Evolutionary conservation across 257 asterid genomes (phyloP), one percentile per base, ranked within the genome.

Genomic region (Solanum tacnaense): DNA sequence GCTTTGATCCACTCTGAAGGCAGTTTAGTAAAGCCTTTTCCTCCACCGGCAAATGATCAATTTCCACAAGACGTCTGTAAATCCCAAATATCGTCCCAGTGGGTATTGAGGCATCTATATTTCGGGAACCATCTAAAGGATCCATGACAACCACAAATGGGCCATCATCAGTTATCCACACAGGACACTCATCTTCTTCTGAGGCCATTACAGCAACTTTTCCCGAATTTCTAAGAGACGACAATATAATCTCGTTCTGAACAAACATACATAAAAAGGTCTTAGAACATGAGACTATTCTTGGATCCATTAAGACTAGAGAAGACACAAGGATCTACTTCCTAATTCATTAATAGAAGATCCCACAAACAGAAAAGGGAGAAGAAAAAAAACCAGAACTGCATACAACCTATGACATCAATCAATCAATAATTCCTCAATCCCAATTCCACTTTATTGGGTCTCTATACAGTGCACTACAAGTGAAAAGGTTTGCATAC

Each of bases 181-280:
- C 91, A 4, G 98, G 99, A 41, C 92, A 91, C 84, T 96, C 99
- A 36, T 96, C 98, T 91, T 96, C 99, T 89, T 96, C 98, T 2
- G 98, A 96, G 31, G 99, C 99, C 99, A 95, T 95, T 36, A 93
- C 98, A 16, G 98, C 95, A 90, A 93, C 98, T 90, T 95, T 96
- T 70, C 98, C 98, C 13, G 97, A 95, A 65, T 91, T 93, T 90
- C 90, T 92, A 89, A 96, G 91, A 41, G 98, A 93, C 0, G 96
- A 93, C 86, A 96, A 67, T 73, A 96, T 92, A 9, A 96, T 95
- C 88, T 96, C 99, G 83, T 96, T 96, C 99, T 96, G 94, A 91
- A 92, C 83, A 83, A 73, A 81, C 27, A 9, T 18, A 16, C 15
- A 46, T 9, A 16, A 27, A 81, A 29, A 18, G 27, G 39, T 38